Evolutionary conservation across 1,139 yeast species (phyloP).

Genomic region (Yamadazyma blattariae): DNA sequence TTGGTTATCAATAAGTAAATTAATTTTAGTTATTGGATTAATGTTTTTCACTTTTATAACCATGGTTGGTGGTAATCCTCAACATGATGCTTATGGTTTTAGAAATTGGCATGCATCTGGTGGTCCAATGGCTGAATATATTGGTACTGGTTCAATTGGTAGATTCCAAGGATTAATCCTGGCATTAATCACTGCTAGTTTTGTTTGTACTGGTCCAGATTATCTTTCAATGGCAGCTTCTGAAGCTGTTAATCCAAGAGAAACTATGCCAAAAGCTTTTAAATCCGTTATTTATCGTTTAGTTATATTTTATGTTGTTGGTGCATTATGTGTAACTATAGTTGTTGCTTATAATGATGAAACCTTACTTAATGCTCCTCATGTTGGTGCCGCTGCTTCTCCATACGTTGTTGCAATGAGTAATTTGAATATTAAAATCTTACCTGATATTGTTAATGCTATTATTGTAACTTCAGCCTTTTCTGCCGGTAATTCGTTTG

Average conservation of each 20-base stretch:
- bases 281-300: constrained; percentile 71
- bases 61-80: constrained; percentile 84
- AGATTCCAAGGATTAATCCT: constrained; percentile 67
- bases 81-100: constrained; percentile 62
- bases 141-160: constrained; percentile 56
- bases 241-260: constrained; percentile 72
- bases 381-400: constrained; percentile 31
- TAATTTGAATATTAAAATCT: constrained; percentile 30
- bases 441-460: constrained; percentile 38
- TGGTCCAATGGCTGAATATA: constrained; percentile 52
- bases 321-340: constrained; percentile 36
- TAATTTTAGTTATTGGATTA: constrained; percentile 65
- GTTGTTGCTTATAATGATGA: constrained; percentile 41
- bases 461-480: constrained; percentile 25
- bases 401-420: constrained; percentile 44
- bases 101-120: constrained; percentile 53
- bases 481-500: constrained; percentile 41
- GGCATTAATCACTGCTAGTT: constrained; percentile 56
- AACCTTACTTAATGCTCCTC: constrained; percentile 19
- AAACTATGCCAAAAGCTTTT: constrained; percentile 37
- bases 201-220: constrained; percentile 81
- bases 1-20: constrained; percentile 73
- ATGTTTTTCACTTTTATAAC: constrained; percentile 69
- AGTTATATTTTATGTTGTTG: constrained; percentile 59
- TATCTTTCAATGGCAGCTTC: constrained; percentile 81